Evolutionary conservation across 2,329 filamentous ascomycete species (phyloP), one percentile per base, ranked within the genome.

Genomic region (Fusarium transvaalense): DNA sequence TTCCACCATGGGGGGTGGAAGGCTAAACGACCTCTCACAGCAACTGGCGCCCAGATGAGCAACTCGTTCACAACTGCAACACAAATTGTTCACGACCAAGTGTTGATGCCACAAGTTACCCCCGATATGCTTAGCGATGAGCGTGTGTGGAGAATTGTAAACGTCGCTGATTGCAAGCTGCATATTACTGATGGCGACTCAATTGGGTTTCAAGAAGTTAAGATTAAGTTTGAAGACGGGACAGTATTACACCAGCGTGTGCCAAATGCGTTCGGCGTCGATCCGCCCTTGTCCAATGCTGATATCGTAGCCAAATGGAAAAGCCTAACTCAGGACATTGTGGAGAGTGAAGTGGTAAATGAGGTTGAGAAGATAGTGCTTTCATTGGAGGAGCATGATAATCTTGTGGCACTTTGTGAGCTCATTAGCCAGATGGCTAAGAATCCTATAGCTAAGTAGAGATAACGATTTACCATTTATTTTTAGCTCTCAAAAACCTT

Each of bases 61-160:
- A 57, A 57, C 48, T 42, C 55, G 10, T 56, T 56, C 17, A 54
- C 54, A 13, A 15, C 27, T 2, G 55, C 48, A 10, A 55, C 37
- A 21, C 55, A 57, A 14, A 57, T 57, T 13, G 55, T 57, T 12
- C 55, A 57, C 8, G 35, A 29, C n/a, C 35, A 57, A 56, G 55
- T 56, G 3, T 23, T 57, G 17, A 57, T 57, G 55, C n/a, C 37
- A 6, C 55, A 57, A 6, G 55, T 57, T 29, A 29, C 21, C n/a
- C 37, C 29, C 4, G 29, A 35, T 2, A 56, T 41, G 29, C 23
- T 57, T 9, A 19, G 15, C 6, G 6, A 56, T 5, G 12, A 35
- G 9, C 29, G 37, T 21, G 55, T 57, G 7, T 57, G 55, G 55
- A 42, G 10, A 23, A 35, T 57, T 32, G 55, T 57, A 6, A 14